Percentiles rank a stretch among this genome's conserved stretches.
Evolutionary conservation across 2,329 filamentous ascomycete species (phyloP).

Genomic region (Simplicillium sp.): DNA sequence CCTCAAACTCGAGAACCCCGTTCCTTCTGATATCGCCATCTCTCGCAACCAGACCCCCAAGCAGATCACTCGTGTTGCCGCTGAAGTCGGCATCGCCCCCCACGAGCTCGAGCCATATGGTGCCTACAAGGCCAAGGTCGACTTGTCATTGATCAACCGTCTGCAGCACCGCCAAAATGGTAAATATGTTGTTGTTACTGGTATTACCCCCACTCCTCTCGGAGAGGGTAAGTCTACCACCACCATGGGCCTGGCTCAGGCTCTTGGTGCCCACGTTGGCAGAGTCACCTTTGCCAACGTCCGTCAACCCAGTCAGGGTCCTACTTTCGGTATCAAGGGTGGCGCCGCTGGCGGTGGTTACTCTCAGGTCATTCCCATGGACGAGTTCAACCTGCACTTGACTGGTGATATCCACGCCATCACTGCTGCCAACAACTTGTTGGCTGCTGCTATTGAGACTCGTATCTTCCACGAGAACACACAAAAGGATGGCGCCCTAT

Average conservation of each 20-base stretch:
- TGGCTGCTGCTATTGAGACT: conserved; percentile 93
- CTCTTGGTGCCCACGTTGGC: conserved; percentile 78
- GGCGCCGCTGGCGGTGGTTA: conserved; percentile 95
- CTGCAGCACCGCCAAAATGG: conserved; percentile 82
- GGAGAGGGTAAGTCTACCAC: conserved; percentile 98
- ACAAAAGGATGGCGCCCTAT: conserved; percentile 83
- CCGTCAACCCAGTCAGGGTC: conserved; percentile 90
- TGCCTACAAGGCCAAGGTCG: conserved; percentile 92
- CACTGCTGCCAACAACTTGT: conserved; percentile 90
- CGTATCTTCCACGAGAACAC: conserved; percentile 97
- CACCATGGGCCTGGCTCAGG: conserved; percentile 90
- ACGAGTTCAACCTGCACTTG: conserved; percentile 96
- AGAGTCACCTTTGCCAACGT: conserved; percentile 93
- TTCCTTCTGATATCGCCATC: conserved; percentile 93
- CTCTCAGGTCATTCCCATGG: conserved; percentile 99
- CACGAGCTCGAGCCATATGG: conserved; percentile 93
- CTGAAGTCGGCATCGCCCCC: conserved; percentile 78
- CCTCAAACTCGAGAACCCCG: conserved; percentile 66
- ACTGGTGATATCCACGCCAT: conserved; percentile 98
- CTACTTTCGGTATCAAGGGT: conserved; percentile 98
- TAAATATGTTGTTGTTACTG: conserved; percentile 84
- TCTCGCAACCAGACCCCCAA: conserved; percentile 89
- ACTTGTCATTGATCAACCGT: conserved; percentile 70
- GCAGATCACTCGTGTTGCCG: conserved; percentile 72
- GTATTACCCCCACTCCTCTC: conserved; percentile 92